Evolutionary conservation across 208 protist species (phyloP), one percentile per base, ranked within the genome.

Genomic region (Polymyxa betae): DNA sequence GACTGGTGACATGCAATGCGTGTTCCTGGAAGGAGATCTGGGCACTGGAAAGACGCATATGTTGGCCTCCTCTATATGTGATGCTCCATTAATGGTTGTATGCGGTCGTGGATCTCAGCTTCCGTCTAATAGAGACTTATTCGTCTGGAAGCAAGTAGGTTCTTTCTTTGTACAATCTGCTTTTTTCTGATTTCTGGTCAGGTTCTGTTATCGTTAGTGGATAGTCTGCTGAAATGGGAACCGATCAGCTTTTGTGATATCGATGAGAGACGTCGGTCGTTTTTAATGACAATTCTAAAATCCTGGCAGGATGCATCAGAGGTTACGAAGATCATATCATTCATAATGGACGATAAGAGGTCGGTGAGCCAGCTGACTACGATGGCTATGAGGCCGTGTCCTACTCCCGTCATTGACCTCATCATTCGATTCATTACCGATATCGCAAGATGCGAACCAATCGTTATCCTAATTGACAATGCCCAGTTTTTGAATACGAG

Each of bases 101-200:
- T 82, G 72, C 72, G 72, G 72, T 43, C n/a, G 72, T 35, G 72
- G 35, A n/a, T 43, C 40, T 20, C 72, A 43, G 12, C n/a, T 82
- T 5, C 72, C 72, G n/a, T 45, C 72, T n/a, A 45, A 43, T n/a
- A 5, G 40, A 12, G 72, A 35, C n/a, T 16, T 82, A n/a, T 82
- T 82, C 72, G 72, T 43, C n/a, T 82, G 72, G 72, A 5, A n/a
- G 12, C 72, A 60, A 35, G 72, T 82, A 43, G 16, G 35, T 82
- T 12, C 5, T 29, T 16, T 82, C 72, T 20, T 43, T 35, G 35
- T 35, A 38, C 72, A n/a, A 5, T 43, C 72, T 82, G 5, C 5
- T 82, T 5, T 35, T 5, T 20, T 43, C 35, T 82, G 16, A 43
- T 5, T 35, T n/a, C 5, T 82, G 49, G 49, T 5, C 49, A 60